A percentile compares a stretch with the other conserved stretches of the same genome.
Conservation (phyloP, 2,329 filamentous ascomycete genomes). For the Rhynchosporium secalis region DNA sequence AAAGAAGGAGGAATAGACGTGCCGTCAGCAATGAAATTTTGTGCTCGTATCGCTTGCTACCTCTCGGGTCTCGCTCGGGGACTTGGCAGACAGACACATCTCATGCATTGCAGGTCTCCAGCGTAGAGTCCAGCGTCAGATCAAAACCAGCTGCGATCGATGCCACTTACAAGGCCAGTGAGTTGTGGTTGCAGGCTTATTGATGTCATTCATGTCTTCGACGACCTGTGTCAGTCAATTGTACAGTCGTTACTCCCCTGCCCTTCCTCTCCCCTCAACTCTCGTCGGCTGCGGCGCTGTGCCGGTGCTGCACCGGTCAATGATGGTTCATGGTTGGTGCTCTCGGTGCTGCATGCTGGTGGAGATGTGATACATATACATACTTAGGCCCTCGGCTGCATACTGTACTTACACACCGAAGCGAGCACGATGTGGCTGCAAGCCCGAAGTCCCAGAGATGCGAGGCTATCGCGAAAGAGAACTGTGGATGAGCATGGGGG, state of each 20-base stretch:
- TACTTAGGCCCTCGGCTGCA: not conserved
- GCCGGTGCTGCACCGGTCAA: not conserved
- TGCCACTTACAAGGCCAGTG: slow-evolving; percentile 3
- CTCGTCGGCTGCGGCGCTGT: slow-evolving; percentile 12
- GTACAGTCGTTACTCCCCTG: too few species aligned
- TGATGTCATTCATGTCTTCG: too few species aligned
- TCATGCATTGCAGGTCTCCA: not conserved
- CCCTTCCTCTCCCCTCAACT: too few species aligned
- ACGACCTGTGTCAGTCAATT: too few species aligned
- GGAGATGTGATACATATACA: not conserved
- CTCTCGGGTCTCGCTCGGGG: not conserved
- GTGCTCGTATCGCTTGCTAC: too few species aligned
- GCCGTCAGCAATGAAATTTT: not conserved
- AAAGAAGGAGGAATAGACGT: too few species aligned
- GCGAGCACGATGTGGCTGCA: slow-evolving; percentile 5
- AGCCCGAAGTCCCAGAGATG: not conserved
- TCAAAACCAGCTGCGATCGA: not conserved
- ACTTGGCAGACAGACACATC: slow-evolving; percentile 3
- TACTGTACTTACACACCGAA: not conserved
- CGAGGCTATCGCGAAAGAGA: not conserved
- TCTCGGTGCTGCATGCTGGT: not conserved
- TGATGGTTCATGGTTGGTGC: too few species aligned
- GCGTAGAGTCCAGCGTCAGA: not conserved
- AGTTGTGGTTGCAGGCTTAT: not conserved
- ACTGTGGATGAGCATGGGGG: not conserved